Evolutionary conservation across 768 basidiomycete species (phyloP).

Genomic region (Floccularia luteovirens): DNA sequence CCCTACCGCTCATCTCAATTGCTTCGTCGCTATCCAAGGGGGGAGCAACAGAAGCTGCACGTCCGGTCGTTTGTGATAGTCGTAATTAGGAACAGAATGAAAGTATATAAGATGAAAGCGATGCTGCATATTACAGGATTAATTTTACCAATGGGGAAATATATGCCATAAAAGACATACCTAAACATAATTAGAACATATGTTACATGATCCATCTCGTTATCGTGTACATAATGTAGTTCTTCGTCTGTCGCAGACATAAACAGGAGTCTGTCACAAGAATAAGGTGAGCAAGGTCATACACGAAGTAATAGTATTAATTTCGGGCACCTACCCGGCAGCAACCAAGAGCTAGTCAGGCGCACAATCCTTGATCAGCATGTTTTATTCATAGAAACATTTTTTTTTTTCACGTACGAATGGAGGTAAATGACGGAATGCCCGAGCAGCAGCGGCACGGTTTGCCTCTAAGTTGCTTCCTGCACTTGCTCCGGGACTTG

Average conservation of each 20-base stretch:
- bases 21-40: no score
- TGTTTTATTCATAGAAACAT: neutral
- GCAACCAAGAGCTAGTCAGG: constrained; percentile 54
- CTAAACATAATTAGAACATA: constrained; percentile 83
- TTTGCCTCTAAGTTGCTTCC: constrained; percentile 9
- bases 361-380: constrained; percentile 4
- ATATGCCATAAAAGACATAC: constrained; percentile 29
- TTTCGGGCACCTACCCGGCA: constrained; percentile 46
- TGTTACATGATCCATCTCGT: constrained; percentile 86
- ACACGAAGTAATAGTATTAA: neutral
- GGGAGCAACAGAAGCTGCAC: constrained; percentile 17
- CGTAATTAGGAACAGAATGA: constrained; percentile 65
- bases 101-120: constrained; percentile 72
- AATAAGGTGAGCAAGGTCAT: neutral
- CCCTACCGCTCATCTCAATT: no score
- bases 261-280: constrained; percentile 58
- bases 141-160: neutral
- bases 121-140: constrained; percentile 29
- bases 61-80: constrained; percentile 56
- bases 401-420: constrained; percentile 82
- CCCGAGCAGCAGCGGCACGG: constrained; percentile 30
- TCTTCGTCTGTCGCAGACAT: constrained; percentile 96
- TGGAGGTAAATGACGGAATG: constrained; percentile 85
- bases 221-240: constrained; percentile 56
- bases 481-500: constrained; percentile 5